These are phyloP conservation scores for Falciphora oryzae DNA, from an alignment of 2,329 filamentous ascomycete species.

Conservation along the genomic window DNA sequence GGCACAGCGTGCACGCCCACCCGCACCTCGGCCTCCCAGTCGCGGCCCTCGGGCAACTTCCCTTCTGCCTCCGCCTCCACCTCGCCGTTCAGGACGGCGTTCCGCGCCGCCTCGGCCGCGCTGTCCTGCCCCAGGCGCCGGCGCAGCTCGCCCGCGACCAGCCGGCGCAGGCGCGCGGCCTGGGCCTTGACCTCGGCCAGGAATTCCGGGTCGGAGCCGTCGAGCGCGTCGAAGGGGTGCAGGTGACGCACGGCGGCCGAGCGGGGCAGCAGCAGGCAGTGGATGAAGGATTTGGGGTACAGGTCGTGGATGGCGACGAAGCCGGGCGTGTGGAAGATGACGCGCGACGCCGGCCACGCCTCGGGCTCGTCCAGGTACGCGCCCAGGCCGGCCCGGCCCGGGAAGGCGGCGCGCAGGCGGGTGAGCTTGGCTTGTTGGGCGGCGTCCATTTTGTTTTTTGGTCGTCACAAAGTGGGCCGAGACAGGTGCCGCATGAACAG, in stretches of 20 bases:
- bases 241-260: constrained; percentile 51
- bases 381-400: constrained; percentile 45
- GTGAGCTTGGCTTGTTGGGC: constrained; percentile 13
- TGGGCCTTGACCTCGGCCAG: constrained; percentile 58
- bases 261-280: constrained; percentile 83
- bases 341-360: constrained; percentile 48
- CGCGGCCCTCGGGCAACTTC: constrained; percentile 62
- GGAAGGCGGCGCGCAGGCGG: neutral
- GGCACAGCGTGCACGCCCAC: constrained; percentile 82
- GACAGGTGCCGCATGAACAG: no score
- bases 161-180: constrained; percentile 49
- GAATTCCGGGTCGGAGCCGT: constrained; percentile 56
- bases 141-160: constrained; percentile 71
- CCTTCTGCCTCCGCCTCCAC: constrained; percentile 34
- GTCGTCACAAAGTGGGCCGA: neutral
- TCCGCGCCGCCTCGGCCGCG: constrained; percentile 53
- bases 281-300: constrained; percentile 80
- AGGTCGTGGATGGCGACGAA: constrained; percentile 76
- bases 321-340: constrained; percentile 61
- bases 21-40: constrained; percentile 71
- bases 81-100: constrained; percentile 59
- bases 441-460: constrained; percentile 29
- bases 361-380: constrained; percentile 61
- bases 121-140: constrained; percentile 62
- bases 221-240: constrained; percentile 73